Percentiles rank a stretch among this genome's conserved stretches.
Conservation (phyloP, 345 rosid species). For the Trapa incisa region DNA sequence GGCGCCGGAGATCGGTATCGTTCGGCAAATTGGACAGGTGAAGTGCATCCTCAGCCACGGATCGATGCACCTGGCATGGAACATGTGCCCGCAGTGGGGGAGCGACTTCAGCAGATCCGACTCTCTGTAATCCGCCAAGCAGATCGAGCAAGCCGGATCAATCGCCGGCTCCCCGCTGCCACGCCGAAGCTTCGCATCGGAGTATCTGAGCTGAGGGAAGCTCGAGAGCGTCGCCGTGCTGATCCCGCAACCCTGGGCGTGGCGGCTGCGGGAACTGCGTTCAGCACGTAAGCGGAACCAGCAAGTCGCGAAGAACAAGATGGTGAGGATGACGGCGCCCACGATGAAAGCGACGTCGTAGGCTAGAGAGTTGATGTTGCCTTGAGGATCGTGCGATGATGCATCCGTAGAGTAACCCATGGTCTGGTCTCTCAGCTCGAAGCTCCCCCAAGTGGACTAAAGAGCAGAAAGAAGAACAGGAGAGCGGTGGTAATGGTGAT, state of each 20-base stretch:
- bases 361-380: not conserved
- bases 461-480: too few species aligned
- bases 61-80: constrained; percentile 7
- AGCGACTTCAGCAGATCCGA: too few species aligned
- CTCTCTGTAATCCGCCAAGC: too few species aligned
- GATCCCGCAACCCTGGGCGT: not conserved
- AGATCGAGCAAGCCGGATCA: too few species aligned
- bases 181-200: not conserved
- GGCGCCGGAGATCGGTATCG: not conserved
- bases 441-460: too few species aligned
- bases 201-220: constrained; percentile 11
- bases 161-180: too few species aligned
- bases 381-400: not conserved
- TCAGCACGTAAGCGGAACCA: constrained; percentile 7
- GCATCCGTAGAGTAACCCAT: not conserved
- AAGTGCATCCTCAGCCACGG: constrained; percentile 14
- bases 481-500: too few species aligned
- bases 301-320: constrained; percentile 4
- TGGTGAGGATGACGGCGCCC: constrained; percentile 12
- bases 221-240: constrained; percentile 6
- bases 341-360: constrained; percentile 5
- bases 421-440: too few species aligned
- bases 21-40: constrained; percentile 16
- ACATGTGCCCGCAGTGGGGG: too few species aligned
- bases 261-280: not conserved